phyloP scores from a whole-genome alignment of 2,329 filamentous ascomycete genomes.

The Colletotrichum tropicicola region DNA sequence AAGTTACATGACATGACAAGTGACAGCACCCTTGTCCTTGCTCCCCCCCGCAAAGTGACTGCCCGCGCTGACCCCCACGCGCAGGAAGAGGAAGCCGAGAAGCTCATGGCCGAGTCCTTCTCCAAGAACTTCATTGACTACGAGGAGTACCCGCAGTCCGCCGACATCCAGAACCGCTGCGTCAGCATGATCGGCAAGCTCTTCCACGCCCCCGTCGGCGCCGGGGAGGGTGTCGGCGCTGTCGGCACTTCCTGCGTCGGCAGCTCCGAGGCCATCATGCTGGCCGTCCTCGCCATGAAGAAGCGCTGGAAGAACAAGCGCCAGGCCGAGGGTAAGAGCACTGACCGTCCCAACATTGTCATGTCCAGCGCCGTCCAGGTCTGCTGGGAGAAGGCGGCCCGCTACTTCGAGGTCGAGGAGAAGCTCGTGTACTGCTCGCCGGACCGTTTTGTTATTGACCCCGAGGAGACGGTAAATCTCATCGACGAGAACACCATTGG shows the following conservation, averaged over 20 bases:
- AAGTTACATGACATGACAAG: slow-evolving; percentile 36
- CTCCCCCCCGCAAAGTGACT: not conserved
- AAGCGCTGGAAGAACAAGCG: slow-evolving; percentile 91
- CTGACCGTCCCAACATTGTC: slow-evolving; percentile 85
- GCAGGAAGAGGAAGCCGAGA: slow-evolving; percentile 92
- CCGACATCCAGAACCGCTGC: slow-evolving; percentile 91
- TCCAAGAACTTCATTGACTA: slow-evolving; percentile 97
- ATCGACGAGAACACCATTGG: slow-evolving; percentile 82
- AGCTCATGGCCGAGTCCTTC: slow-evolving; percentile 92
- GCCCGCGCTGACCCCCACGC: slow-evolving; percentile 19
- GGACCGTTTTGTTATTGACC: slow-evolving; percentile 71
- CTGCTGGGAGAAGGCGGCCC: slow-evolving; percentile 92
- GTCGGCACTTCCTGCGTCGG: slow-evolving; percentile 91
- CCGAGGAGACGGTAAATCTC: slow-evolving; percentile 66
- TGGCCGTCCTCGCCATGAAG: slow-evolving; percentile 91
- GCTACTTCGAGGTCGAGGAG: slow-evolving; percentile 95
- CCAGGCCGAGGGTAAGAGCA: slow-evolving; percentile 82
- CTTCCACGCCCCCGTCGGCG: slow-evolving; percentile 77
- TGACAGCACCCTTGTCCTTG: not conserved
- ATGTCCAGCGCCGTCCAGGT: slow-evolving; percentile 98
- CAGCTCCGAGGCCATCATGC: slow-evolving; percentile 89
- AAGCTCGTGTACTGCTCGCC: slow-evolving; percentile 75
- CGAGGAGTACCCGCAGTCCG: slow-evolving; percentile 83
- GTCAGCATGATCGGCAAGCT: slow-evolving; percentile 90
- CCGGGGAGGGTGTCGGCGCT: slow-evolving; percentile 65